Evolutionary conservation across 2,329 filamentous ascomycete species (phyloP).

Genomic region (Elsinoe perseae): DNA sequence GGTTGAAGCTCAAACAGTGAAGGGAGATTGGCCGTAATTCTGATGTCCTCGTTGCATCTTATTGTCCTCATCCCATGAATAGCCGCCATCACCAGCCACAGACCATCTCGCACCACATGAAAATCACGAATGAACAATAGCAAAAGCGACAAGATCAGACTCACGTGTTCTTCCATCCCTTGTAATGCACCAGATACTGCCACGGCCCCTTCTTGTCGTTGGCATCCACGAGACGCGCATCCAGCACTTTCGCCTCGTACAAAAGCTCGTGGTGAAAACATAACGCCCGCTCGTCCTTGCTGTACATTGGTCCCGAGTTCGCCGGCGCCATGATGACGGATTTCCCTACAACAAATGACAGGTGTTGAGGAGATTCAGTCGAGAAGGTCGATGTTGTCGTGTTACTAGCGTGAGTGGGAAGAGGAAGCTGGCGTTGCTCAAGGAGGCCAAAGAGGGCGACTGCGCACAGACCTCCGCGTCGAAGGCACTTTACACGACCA

Average conservation of each 20-base stretch:
- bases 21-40: background rate
- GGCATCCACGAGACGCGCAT: constrained; percentile 56
- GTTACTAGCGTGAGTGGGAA: background rate
- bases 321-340: constrained; percentile 51
- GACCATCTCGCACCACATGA: background rate
- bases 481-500: constrained; percentile 5
- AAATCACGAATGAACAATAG: background rate
- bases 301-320: constrained; percentile 46
- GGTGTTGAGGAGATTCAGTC: background rate
- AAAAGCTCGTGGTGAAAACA: constrained; percentile 97
- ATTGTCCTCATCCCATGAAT: background rate
- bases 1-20: background rate
- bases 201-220: constrained; percentile 65
- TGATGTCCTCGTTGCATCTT: background rate
- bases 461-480: constrained; percentile 15
- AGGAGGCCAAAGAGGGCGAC: background rate
- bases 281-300: constrained; percentile 80
- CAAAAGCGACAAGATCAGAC: constrained; percentile 31
- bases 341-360: background rate
- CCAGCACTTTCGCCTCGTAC: constrained; percentile 93
- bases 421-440: background rate
- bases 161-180: constrained; percentile 97
- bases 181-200: constrained; percentile 94
- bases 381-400: background rate
- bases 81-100: background rate